These are phyloP conservation scores for Wickerhamomyces silvicola DNA, from an alignment of 805 yeast species.

Conservation along the genomic window DNA sequence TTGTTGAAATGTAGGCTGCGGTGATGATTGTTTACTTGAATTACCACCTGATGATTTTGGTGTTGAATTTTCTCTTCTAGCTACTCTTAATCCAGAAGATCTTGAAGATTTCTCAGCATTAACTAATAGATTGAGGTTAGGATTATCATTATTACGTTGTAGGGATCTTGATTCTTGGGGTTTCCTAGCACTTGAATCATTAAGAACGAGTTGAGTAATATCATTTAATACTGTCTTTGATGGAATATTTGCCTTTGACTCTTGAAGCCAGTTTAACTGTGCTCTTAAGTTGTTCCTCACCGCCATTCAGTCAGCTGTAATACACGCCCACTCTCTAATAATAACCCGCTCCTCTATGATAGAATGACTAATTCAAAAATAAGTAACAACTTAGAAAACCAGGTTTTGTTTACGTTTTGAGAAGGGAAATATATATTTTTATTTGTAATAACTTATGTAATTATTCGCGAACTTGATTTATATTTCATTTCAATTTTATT, in stretches of 20 bases:
- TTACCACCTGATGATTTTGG: conserved; percentile 5
- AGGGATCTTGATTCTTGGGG: too few relatives aligned
- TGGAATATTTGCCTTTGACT: conserved; percentile 19
- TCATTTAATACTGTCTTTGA: conserved; percentile 9
- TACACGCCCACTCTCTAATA: not conserved
- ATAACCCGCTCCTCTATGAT: too few relatives aligned
- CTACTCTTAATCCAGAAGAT: conserved; percentile 13
- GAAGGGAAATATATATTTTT: too few relatives aligned
- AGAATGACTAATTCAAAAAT: too few relatives aligned
- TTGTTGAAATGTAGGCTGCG: conserved; percentile 11
- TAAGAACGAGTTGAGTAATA: too few relatives aligned
- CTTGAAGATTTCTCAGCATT: conserved; percentile 10
- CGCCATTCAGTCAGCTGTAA: conserved; percentile 4
- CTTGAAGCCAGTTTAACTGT: conserved; percentile 22
- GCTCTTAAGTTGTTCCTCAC: conserved; percentile 23
- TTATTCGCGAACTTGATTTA: too few relatives aligned
- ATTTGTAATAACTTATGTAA: too few relatives aligned
- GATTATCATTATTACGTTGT: too few relatives aligned
- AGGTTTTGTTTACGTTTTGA: too few relatives aligned
- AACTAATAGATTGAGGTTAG: conserved; percentile 1
- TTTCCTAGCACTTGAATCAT: too few relatives aligned
- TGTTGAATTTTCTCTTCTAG: conserved; percentile 14
- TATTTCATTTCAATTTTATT: too few relatives aligned
- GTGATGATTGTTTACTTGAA: conserved; percentile 9
- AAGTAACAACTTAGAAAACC: too few relatives aligned